A percentile compares a stretch with the other conserved stretches of the same genome.
Evolutionary conservation across 148 eudicot species (phyloP).

Genomic region (Fagopyrum homotropicum): DNA sequence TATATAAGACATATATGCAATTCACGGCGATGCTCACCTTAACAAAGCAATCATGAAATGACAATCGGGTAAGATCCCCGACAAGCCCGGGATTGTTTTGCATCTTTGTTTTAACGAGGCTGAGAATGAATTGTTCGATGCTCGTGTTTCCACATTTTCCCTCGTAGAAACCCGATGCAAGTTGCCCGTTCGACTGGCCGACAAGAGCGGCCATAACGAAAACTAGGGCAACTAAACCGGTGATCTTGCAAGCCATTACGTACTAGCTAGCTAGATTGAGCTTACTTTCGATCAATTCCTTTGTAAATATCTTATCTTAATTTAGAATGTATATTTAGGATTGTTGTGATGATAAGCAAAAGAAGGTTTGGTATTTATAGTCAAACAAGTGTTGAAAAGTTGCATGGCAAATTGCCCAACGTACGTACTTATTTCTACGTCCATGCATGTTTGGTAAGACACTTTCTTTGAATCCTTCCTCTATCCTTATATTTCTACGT

Average conservation of each 20-base stretch:
- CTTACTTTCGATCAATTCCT: not conserved
- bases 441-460: not conserved
- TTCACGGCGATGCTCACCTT: slow-evolving; percentile 25
- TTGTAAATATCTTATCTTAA: not conserved
- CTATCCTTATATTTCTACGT: not conserved
- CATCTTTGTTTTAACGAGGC: slow-evolving; percentile 19
- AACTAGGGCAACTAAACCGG: slow-evolving; percentile 17
- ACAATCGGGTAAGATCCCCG: slow-evolving; percentile 45
- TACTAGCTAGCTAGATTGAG: not conserved
- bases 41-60: slow-evolving; percentile 60
- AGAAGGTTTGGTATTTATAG: not conserved
- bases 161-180: slow-evolving; percentile 36
- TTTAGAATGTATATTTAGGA: not conserved
- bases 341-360: not conserved
- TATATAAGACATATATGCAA: not conserved
- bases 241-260: not conserved
- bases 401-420: not conserved
- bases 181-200: slow-evolving; percentile 25
- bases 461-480: not conserved
- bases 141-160: slow-evolving; percentile 37
- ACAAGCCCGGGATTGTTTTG: slow-evolving; percentile 22
- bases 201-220: slow-evolving; percentile 26
- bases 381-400: slow-evolving; percentile 4
- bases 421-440: not conserved
- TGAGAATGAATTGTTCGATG: slow-evolving; percentile 33